Evolutionary conservation across 495 filamentous ascomycete genomes (phyloP), one percentile per base, ranked within the genome.

Genomic region (Aspergillus steynii): DNA sequence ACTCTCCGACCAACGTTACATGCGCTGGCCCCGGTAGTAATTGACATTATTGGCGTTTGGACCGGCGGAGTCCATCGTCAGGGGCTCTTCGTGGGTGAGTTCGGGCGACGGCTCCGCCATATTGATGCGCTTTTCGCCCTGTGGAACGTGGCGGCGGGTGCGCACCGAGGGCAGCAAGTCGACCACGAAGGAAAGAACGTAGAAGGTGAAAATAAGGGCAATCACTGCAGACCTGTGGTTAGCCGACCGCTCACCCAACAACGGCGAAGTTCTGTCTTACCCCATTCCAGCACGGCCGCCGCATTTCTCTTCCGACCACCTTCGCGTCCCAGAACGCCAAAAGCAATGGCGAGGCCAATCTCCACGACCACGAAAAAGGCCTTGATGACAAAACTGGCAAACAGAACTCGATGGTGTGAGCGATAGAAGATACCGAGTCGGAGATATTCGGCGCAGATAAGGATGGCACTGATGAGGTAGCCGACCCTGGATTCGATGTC

Each of bases 171-270:
- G 95, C 55, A 92, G 77, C 45, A 99, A 80, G 71, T 99, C 95
- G 67, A 98, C 77, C 56, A 90, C 85, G 77, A 96, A 98, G 46
- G 90, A 92, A 52, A 96, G 83, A 48, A 96, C 79, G 72, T 96
- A 97, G 67, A 91, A 89, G 9, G 88, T 93, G 77, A 96, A 99
- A 62, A 97, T 80, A 65, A 98, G 87, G 27, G 93, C 88, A 61
- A 99, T 88, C 55, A 88, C 76, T 84, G 32, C 45, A n/a, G n/a
- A 46, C 26, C 47, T 32, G 45, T 27, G 63, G 57, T 62, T 59
- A 50, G 28, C 12, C 14, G 15, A 4, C 29, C 37, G 46, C 45
- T n/a, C 34, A 10, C 20, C 28, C 1, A 27, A 61, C 31, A 58
- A 42, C 53, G 9, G 34, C 5, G 9, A 9, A 37, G 2, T 9